These are phyloP conservation scores for Prunus padus DNA, from an alignment of 306 rosid species.

Conservation along the genomic window DNA sequence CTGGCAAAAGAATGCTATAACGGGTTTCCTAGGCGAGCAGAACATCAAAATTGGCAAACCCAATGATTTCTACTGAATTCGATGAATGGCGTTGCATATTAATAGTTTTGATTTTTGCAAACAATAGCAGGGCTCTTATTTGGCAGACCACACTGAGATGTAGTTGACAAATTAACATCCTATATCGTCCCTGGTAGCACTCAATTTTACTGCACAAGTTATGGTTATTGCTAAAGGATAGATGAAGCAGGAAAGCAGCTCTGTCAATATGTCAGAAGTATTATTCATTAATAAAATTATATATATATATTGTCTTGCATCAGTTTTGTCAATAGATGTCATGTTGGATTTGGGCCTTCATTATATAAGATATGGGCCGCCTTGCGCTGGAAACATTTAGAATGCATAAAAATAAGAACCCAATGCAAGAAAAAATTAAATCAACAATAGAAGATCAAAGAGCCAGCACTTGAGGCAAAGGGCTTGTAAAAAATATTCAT, in stretches of 20 bases:
- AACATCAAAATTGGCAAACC: conserved; percentile 72
- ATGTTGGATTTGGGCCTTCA: neutral
- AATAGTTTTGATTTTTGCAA: neutral
- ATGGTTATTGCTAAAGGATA: neutral
- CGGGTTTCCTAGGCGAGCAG: conserved; percentile 57
- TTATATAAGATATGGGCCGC: too few species aligned
- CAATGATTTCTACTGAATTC: conserved; percentile 55
- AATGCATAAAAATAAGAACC: neutral
- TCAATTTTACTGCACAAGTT: neutral
- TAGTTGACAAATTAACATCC: neutral
- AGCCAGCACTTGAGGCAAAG: neutral
- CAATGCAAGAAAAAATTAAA: neutral
- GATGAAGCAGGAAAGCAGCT: neutral
- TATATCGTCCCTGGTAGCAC: too few species aligned
- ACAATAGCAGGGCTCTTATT: neutral
- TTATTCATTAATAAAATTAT: neutral
- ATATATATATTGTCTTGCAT: neutral
- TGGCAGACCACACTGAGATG: neutral
- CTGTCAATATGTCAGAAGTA: neutral
- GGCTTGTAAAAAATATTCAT: too few species aligned
- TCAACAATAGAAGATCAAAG: neutral
- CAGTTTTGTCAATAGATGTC: neutral
- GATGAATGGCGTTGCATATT: conserved; percentile 8
- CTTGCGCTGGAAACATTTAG: neutral
- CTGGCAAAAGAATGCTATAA: conserved; percentile 94